Evolutionary conservation across 2,329 filamentous ascomycete genomes (phyloP), one percentile per base, ranked within the genome.

Genomic region (Penicillium sclerotiorum): DNA sequence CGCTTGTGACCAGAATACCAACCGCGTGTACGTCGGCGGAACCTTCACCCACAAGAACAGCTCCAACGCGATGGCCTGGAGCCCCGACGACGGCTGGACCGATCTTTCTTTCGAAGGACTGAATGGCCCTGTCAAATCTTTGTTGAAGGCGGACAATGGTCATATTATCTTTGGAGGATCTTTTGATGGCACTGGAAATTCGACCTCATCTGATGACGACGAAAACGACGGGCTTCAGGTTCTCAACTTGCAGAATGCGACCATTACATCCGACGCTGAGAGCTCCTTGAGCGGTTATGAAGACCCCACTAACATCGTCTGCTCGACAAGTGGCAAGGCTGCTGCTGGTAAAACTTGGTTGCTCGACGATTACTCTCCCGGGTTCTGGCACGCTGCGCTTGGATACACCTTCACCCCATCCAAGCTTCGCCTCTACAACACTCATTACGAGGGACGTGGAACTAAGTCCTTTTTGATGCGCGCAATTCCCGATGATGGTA

Each of bases 31-130:
- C 65, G 85, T 97, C 37, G 95, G 94, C 50, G 94, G 94, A 22
- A 87, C 84, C 53, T 96, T 99, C 68, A 85, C 82, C 48, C 86
- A 85, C 35, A 81, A 77, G 30, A 90, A 94, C 65, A 94, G 91
- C 6, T 90, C 87, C 21, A 97, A 99, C 69, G 95, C 93, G 5
- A 87, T 96, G 60, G 83, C 88, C 11, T 97, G 90, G 90, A 78
- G 81, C 20, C 77, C 77, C 21, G 81, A 77, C 8, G 75, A 83
- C 23, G 84, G 82, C 41, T 96, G 89, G 87, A 82, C 81, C 17
- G 88, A 90, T 63, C 75, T 99, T 49, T 88, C 93, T 2, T 99
- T 99, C 75, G 85, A 86, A 33, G 95, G 95, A 18, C 95, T 99
- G 74, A 97, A 97, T 72, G 92, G 92, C 21, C 90, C 90, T 2